These are phyloP conservation scores for Fusarium paranaense DNA, from an alignment of 2,329 filamentous ascomycete genomes.

Conservation along the genomic window DNA sequence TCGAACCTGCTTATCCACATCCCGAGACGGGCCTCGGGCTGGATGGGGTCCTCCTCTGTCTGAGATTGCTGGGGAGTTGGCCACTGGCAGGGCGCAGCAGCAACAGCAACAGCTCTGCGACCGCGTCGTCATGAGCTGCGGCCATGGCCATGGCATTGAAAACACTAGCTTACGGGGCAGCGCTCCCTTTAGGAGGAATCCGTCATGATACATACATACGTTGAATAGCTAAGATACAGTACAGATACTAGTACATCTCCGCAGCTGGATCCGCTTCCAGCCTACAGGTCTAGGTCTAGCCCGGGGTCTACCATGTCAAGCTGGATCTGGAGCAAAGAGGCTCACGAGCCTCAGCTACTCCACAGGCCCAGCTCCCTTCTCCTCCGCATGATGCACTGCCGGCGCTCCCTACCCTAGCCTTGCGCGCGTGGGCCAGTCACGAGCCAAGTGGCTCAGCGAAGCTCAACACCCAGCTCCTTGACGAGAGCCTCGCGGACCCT, in stretches of 20 bases:
- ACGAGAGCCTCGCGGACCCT: constrained; percentile 74
- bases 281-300: constrained; percentile 13
- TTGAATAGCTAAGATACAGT: constrained; percentile 3
- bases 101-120: background rate
- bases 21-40: background rate
- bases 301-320: constrained; percentile 26
- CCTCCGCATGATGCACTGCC: background rate
- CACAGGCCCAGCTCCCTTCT: constrained; percentile 36
- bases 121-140: constrained; percentile 9
- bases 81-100: constrained; percentile 29
- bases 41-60: background rate
- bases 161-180: constrained; percentile 9
- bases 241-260: constrained; percentile 23
- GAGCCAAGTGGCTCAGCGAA: constrained; percentile 43
- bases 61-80: background rate
- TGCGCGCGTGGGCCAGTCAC: background rate
- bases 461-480: constrained; percentile 79
- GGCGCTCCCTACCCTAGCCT: background rate
- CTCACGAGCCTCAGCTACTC: constrained; percentile 33
- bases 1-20: constrained; percentile 1
- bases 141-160: background rate
- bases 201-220: constrained; percentile 4
- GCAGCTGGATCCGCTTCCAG: constrained; percentile 20
- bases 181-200: background rate
- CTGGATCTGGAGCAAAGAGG: constrained; percentile 18